A percentile compares a stretch with the other conserved stretches of the same genome.
Evolutionary conservation across 2,329 filamentous ascomycete species (phyloP).

Genomic region (Talaromyces sp.): DNA sequence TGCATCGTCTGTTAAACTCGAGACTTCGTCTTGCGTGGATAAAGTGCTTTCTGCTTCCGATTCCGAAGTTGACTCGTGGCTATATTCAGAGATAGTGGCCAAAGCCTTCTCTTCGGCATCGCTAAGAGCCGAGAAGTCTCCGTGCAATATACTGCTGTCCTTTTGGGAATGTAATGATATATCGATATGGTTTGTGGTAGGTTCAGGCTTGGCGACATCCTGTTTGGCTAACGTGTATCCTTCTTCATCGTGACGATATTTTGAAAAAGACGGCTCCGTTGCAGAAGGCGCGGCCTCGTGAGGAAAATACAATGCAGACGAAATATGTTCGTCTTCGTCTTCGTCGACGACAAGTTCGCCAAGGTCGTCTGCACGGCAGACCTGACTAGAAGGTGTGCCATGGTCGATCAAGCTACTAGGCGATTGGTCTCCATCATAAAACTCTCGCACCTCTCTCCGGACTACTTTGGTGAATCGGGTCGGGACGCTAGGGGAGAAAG

Average conservation of each 20-base stretch:
- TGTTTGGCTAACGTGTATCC: background rate
- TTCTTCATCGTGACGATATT: conserved; percentile 9
- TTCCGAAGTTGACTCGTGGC: conserved; percentile 39
- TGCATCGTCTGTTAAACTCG: conserved; percentile 52
- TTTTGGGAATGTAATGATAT: conserved; percentile 58
- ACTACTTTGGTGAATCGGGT: conserved; percentile 31
- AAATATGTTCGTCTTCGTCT: conserved; percentile 62
- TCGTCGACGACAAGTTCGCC: conserved; percentile 37
- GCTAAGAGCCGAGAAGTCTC: conserved; percentile 47
- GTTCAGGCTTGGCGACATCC: background rate
- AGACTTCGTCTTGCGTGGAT: conserved; percentile 48
- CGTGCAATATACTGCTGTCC: conserved; percentile 58
- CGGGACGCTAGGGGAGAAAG: conserved; percentile 40
- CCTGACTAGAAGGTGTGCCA: conserved; percentile 1
- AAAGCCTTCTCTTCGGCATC: conserved; percentile 33
- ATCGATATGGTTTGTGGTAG: conserved; percentile 50
- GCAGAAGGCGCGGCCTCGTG: conserved; percentile 49
- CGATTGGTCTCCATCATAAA: background rate
- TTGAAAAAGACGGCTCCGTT: conserved; percentile 21
- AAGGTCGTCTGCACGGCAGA: background rate
- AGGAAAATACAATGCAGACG: conserved; percentile 61
- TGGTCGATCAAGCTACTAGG: background rate
- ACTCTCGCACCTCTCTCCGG: conserved; percentile 24
- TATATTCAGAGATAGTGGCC: conserved; percentile 32
- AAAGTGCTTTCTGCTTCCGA: conserved; percentile 40